Base-by-base conservation (phyloP, 2,329 filamentous ascomycete genomes). In the Colletotrichum graminicola region DNA sequence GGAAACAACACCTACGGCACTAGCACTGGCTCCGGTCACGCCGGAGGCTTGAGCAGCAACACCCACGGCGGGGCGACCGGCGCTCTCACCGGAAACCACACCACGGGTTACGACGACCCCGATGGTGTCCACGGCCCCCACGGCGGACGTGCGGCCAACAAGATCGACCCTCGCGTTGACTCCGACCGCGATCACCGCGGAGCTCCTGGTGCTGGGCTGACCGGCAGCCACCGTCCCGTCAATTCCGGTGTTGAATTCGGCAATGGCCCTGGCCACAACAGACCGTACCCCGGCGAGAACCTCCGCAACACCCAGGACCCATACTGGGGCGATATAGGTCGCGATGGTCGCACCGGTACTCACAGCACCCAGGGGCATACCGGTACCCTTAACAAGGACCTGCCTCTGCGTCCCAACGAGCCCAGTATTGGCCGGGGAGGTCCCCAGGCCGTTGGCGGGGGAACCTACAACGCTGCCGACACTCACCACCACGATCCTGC, bases 41-140 rank as follows among this genome's bases (percentile, higher is more conserved):
- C 78, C 29, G 78, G 75, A 57, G 68, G 68, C 23, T 10, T 61
- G 2, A 47, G 36, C 26, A 57, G 51, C 5, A 80, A 80, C 73
- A 76, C 76, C 21, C 77, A 77, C 65, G 74, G 74, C 62, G 77
- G 74, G 29, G 23, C 32, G 59, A 78, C 76, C 14, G 75, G 76
- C 80, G 83, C 82, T 75, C 80, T 72, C 73, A 74, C 34, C n/a
- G 69, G 60, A 34, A 67, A 67, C 41, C 21, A 39, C 16, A 66
- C 52, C 39, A 62, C 65, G 0, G 67, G 56, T 7, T 70, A 70
- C 5, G 52, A 71, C 3, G 71, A 70, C 7, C 61, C 73, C 16
- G 32, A 57, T n/a, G 61, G 62, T 2, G 51, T 62, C 26, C 62
- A 62, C 39, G 71, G 67, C 2, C 71, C 67, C 12, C 71, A 73